These are phyloP conservation scores for Trypanosoma mega DNA, from an alignment of 208 protist species.

Conservation along the genomic window DNA sequence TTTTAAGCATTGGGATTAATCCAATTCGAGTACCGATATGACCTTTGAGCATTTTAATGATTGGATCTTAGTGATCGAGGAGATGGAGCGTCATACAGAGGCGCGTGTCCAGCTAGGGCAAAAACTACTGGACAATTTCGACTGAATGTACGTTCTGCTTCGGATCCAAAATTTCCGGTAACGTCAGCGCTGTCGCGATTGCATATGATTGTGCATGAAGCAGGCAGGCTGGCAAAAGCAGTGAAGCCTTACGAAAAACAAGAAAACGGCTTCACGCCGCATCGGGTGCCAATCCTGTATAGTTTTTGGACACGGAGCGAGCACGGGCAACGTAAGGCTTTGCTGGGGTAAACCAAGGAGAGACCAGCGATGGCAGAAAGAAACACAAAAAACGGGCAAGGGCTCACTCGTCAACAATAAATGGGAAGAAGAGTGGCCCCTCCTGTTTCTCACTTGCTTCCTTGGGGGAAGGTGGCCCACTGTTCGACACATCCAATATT, in stretches of 20 bases:
- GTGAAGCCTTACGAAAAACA: neutral
- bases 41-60: neutral
- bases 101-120: neutral
- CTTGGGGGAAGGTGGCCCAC: neutral
- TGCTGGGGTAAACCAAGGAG: neutral
- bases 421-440: neutral
- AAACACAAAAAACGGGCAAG: neutral
- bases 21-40: neutral
- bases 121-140: neutral
- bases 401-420: neutral
- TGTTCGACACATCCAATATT: neutral
- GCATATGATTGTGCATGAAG: neutral
- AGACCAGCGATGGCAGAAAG: neutral
- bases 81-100: neutral
- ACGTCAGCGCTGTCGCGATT: neutral
- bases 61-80: neutral
- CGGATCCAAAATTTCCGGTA: neutral
- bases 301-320: neutral
- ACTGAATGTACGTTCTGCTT: neutral
- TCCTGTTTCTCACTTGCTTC: neutral
- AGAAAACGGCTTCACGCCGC: neutral
- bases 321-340: neutral
- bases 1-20: neutral
- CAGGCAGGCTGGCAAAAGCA: neutral
- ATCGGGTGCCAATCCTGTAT: neutral